These are phyloP conservation scores for Psidium friedrichsthalianum DNA, from an alignment of 345 rosid genomes.

Conservation along the genomic window DNA sequence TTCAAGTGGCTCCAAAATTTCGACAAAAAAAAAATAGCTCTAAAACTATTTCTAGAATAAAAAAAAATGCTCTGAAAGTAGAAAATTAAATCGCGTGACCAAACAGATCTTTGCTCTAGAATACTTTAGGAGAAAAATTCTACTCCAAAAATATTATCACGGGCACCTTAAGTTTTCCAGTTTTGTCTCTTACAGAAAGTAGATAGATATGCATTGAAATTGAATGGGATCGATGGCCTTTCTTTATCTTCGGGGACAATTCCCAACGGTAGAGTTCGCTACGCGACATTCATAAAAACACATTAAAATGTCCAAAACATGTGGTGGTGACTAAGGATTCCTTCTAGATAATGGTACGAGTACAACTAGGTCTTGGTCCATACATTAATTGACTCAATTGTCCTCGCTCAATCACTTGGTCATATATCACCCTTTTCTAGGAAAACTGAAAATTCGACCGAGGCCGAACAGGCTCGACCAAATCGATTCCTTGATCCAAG, in stretches of 20 bases:
- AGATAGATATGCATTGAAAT: neutral
- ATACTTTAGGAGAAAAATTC: no score
- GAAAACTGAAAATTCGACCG: neutral
- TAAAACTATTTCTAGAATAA: no score
- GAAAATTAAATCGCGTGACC: no score
- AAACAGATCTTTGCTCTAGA: no score
- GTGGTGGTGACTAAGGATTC: neutral
- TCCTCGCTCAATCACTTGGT: neutral
- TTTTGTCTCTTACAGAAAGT: neutral
- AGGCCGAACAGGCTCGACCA: neutral
- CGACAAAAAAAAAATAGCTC: no score
- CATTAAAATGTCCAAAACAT: neutral
- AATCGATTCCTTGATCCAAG: neutral
- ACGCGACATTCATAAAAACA: neutral
- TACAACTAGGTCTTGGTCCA: neutral
- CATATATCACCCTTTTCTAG: neutral
- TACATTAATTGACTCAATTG: neutral
- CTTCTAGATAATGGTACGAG: neutral
- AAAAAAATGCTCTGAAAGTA: no score
- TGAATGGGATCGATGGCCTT: neutral
- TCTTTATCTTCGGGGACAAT: neutral
- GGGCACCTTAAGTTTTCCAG: neutral
- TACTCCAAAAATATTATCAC: no score
- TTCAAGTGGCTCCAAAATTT: no score
- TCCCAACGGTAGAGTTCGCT: neutral